Conservation (phyloP, 345 rosid species). For the Citrus mangshanensis region DNA sequence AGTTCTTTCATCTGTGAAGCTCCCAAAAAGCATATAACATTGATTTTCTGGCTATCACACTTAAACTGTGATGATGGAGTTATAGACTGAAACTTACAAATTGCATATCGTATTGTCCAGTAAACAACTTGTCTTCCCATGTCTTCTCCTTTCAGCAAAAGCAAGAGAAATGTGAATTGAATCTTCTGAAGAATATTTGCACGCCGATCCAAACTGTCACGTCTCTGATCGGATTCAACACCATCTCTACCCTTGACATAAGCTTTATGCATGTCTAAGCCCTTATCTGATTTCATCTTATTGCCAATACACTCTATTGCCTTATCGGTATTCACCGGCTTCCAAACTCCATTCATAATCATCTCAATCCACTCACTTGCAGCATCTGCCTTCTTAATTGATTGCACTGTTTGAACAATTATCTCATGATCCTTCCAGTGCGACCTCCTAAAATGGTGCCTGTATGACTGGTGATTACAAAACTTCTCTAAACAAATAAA, state of each 20-base stretch:
- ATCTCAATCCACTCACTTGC: neutral
- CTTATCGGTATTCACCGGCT: neutral
- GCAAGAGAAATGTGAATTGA: neutral
- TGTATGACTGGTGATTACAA: neutral
- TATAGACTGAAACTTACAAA: neutral
- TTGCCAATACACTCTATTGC: neutral
- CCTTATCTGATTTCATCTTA: neutral
- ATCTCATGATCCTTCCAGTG: neutral
- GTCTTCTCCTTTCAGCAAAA: neutral
- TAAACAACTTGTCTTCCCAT: neutral
- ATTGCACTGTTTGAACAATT: too few species aligned
- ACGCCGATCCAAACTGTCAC: too few species aligned
- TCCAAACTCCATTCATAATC: neutral
- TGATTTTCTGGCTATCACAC: neutral
- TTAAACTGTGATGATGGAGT: neutral
- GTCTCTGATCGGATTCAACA: too few species aligned
- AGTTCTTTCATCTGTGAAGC: neutral
- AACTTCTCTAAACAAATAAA: neutral
- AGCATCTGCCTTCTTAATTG: neutral
- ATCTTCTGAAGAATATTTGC: neutral
- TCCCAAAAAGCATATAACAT: neutral
- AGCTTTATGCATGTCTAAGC: neutral
- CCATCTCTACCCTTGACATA: too few species aligned
- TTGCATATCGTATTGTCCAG: neutral
- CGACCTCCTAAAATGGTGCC: neutral